Percentiles rank a stretch among this genome's conserved stretches.
These are phyloP conservation scores for Mytilinidion resinicola DNA, from an alignment of 495 filamentous ascomycete genomes.

Conservation along the genomic window DNA sequence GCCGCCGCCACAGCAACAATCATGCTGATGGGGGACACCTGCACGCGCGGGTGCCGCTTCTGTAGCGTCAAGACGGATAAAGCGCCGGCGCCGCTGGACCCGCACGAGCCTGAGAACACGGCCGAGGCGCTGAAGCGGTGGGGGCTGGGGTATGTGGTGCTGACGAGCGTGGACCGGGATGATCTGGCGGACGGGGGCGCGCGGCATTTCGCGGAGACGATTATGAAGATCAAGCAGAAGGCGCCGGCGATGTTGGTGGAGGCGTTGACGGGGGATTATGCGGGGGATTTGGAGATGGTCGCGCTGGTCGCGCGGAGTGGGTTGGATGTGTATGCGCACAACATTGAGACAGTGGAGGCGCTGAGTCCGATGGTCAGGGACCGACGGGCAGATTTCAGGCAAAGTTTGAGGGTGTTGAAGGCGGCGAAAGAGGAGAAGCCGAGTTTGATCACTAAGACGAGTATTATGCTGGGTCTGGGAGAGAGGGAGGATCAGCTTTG, in stretches of 20 bases:
- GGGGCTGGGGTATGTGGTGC: slow-evolving; percentile 92
- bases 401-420: slow-evolving; percentile 72
- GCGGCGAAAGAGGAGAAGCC: slow-evolving; percentile 71
- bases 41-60: slow-evolving; percentile 93
- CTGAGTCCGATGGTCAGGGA: slow-evolving; percentile 86
- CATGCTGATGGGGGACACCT: slow-evolving; percentile 99
- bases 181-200: slow-evolving; percentile 87
- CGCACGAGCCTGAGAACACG: slow-evolving; percentile 94
- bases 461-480: slow-evolving; percentile 90
- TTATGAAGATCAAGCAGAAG: slow-evolving; percentile 89
- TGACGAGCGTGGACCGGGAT: slow-evolving; percentile 90
- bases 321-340: slow-evolving; percentile 94
- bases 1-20: slow-evolving; percentile 91
- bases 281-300: slow-evolving; percentile 77
- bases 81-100: slow-evolving; percentile 74
- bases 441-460: slow-evolving; percentile 89
- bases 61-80: slow-evolving; percentile 89
- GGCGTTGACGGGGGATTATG: slow-evolving; percentile 86
- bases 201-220: slow-evolving; percentile 87
- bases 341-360: slow-evolving; percentile 90
- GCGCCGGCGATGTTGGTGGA: slow-evolving; percentile 83
- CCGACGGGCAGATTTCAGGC: slow-evolving; percentile 80
- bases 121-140: slow-evolving; percentile 87
- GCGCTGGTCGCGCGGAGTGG: slow-evolving; percentile 74
- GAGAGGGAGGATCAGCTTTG: slow-evolving; percentile 87